Evolutionary conservation across 225 moss, liverwort and hornwort genomes (phyloP).

Genomic region (Pleurozium schreberi): DNA sequence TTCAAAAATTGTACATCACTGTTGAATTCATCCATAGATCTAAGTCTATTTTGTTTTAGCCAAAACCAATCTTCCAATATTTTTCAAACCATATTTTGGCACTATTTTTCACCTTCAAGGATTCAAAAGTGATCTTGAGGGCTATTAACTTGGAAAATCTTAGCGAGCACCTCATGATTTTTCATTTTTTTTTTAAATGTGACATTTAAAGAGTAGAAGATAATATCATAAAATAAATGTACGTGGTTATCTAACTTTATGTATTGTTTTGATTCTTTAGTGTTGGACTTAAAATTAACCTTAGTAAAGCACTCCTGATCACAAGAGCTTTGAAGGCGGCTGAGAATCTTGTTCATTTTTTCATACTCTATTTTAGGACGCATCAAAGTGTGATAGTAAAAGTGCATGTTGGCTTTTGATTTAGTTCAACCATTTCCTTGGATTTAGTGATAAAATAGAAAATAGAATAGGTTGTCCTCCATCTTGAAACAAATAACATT

Average conservation of each 20-base stretch:
- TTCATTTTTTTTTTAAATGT: background rate
- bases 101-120: background rate
- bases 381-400: background rate
- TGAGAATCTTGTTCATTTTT: background rate
- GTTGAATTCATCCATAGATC: background rate
- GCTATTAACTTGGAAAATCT: background rate
- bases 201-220: background rate
- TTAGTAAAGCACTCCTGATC: background rate
- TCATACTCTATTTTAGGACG: background rate
- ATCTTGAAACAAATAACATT: background rate
- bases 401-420: background rate
- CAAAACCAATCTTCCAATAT: background rate
- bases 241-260: background rate
- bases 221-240: background rate
- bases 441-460: background rate
- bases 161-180: background rate
- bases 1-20: background rate
- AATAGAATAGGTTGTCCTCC: fast-evolving
- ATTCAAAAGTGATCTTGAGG: background rate
- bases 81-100: background rate
- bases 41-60: background rate
- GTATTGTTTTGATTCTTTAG: background rate
- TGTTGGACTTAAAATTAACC: background rate
- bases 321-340: background rate
- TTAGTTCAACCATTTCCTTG: background rate